Evolutionary conservation across 1,284 basidiomycete species (phyloP).

Genomic region (Abortiporus biennis): DNA sequence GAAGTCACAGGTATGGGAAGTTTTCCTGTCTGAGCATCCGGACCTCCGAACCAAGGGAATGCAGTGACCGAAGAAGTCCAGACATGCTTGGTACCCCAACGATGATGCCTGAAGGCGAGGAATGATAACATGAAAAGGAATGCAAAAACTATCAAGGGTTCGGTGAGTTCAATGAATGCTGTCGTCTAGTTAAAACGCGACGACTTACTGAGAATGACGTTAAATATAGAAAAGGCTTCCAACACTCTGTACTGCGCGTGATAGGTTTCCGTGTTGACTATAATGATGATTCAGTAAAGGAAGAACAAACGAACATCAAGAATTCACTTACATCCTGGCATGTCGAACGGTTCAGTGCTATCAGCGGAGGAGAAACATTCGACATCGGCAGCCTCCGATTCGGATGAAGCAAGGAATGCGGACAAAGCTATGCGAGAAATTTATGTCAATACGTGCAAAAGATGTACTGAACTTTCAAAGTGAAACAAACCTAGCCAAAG

Average conservation of each 20-base stretch:
- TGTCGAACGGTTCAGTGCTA: slow-evolving; percentile 44
- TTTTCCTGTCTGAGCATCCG: slow-evolving; percentile 23
- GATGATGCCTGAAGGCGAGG: slow-evolving; percentile 60
- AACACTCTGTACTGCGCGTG: slow-evolving; percentile 79
- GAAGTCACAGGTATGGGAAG: slow-evolving; percentile 30
- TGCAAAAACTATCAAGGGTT: slow-evolving; percentile 43
- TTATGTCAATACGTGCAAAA: slow-evolving; percentile 7
- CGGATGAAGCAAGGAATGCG: slow-evolving; percentile 62
- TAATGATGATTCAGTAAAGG: too few species aligned
- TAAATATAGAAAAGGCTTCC: slow-evolving; percentile 72
- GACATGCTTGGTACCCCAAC: slow-evolving; percentile 60
- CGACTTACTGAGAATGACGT: slow-evolving; percentile 58
- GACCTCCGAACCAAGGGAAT: slow-evolving; percentile 62
- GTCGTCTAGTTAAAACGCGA: slow-evolving; percentile 11
- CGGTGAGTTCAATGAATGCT: slow-evolving; percentile 6
- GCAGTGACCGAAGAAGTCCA: slow-evolving; percentile 70
- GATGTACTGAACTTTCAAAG: too few species aligned
- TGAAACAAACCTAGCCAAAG: slow-evolving; percentile 66
- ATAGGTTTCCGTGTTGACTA: slow-evolving; percentile 65
- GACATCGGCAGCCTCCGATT: slow-evolving; percentile 70
- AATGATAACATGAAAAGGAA: slow-evolving; percentile 56
- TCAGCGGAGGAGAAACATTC: slow-evolving; percentile 66
- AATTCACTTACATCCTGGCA: slow-evolving; percentile 49
- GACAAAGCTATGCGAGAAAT: slow-evolving; percentile 51
- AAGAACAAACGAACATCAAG: slow-evolving; percentile 4